Evolutionary conservation across 257 asterid genomes (phyloP).

Genomic region (Solanum verrucosum): DNA sequence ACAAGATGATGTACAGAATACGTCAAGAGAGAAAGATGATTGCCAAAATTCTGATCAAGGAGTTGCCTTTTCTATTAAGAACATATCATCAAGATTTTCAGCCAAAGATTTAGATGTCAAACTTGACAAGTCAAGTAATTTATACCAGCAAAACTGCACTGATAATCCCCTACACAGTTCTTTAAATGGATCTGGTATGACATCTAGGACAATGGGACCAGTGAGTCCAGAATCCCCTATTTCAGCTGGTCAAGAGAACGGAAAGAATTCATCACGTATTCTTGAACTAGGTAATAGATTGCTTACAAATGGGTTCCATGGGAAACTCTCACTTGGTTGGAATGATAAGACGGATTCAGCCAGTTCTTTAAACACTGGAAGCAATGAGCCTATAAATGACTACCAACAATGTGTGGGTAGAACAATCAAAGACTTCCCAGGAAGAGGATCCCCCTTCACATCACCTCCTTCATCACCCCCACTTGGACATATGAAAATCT

Average conservation of each 20-base stretch:
- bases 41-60: conserved; percentile 31
- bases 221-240: conserved; percentile 18
- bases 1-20: conserved; percentile 20
- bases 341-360: conserved; percentile 15
- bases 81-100: conserved; percentile 53
- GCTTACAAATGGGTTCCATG: conserved; percentile 43
- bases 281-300: conserved; percentile 49
- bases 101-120: conserved; percentile 65
- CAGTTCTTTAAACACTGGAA: conserved; percentile 18
- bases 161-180: conserved; percentile 6
- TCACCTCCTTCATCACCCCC: conserved; percentile 91
- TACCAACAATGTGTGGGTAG: conserved; percentile 15
- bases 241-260: conserved; percentile 24
- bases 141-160: conserved; percentile 18
- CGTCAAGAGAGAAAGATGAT: conserved; percentile 18
- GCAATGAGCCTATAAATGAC: conserved; percentile 24
- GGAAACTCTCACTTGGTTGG: conserved; percentile 31
- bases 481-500: conserved; percentile 86
- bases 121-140: conserved; percentile 37
- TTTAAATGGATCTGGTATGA: conserved; percentile 19
- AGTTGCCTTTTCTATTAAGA: conserved; percentile 36
- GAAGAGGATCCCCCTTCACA: conserved; percentile 35
- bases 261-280: conserved; percentile 45
- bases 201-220: conserved; percentile 22
- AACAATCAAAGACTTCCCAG: conserved; percentile 25